Evolutionary conservation across 495 filamentous ascomycete species (phyloP), one percentile per base, ranked within the genome.

Genomic region (Penicillium tannophilum): DNA sequence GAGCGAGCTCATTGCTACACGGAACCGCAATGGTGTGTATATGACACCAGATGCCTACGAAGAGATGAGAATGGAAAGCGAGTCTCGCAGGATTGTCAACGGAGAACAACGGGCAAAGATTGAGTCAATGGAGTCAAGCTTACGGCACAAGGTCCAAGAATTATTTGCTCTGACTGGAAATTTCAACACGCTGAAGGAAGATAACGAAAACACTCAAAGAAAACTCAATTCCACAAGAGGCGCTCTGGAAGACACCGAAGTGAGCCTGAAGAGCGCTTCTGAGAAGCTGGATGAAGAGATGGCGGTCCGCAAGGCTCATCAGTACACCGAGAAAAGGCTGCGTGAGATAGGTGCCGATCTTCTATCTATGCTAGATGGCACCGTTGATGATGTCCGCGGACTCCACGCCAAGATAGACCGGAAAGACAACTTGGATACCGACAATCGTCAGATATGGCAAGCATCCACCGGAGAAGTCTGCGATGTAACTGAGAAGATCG

Each of bases 1-100:
- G 76, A 89, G 88, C 52, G 95, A 98, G 64, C 82, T 98, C 10
- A 93, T 97, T 55, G 91, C 92, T 9, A 94, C 95, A 6, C 82
- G 94, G 10, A 92, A 97, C 70, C 88, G 93, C 6, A 96, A 97
- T 69, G 94, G 94, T 55, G 93, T 98, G 6, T 98, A 97, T 67
- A 78, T 98, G 42, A 89, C 92, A 0, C 86, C 87, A 31, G 92
- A 96, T 60, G 82, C 75, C 6, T 96, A 90, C 64, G 92, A 96
- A 63, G 88, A 94, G 63, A 86, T 98, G 70, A 90, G 86, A 0
- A 90, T 87, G 49, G 88, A 95, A 67, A 96, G 89, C 68, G 94
- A 98, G 73, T 96, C 92, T 4, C 86, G 93, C n/a, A 77, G 90
- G 26, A 96, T 97, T 55, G 81, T 96, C 19, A 90, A 87, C 61